Evolutionary conservation across 441 rosid species (phyloP).

Genomic region (Syzygium malaccense): DNA sequence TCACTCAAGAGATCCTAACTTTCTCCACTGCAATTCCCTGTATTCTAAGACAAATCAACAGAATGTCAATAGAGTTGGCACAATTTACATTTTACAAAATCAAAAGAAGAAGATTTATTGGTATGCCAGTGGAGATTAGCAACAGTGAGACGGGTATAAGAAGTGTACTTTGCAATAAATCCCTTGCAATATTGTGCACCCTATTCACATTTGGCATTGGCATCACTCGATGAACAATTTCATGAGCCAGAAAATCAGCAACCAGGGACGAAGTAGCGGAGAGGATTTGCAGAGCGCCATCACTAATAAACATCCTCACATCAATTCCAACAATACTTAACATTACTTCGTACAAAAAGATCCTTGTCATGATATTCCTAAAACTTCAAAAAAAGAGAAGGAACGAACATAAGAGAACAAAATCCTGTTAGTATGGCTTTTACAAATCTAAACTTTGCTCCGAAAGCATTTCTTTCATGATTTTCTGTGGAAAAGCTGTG

Average conservation of each 20-base stretch:
- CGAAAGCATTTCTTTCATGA: neutral
- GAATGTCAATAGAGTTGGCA: neutral
- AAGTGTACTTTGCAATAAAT: neutral
- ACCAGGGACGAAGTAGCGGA: neutral
- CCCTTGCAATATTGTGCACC: neutral
- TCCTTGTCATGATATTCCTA: neutral
- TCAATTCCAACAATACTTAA: neutral
- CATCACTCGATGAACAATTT: neutral
- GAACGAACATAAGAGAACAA: neutral
- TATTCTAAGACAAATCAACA: neutral
- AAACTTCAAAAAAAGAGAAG: neutral
- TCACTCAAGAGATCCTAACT: neutral
- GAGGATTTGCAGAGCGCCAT: neutral
- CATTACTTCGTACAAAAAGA: neutral
- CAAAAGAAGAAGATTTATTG: neutral
- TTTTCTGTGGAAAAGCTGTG: neutral
- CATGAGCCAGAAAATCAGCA: neutral
- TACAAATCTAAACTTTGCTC: neutral
- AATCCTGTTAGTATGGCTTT: neutral
- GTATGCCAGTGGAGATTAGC: neutral
- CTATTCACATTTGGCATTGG: neutral
- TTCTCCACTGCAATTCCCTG: neutral
- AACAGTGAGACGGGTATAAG: neutral
- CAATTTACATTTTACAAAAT: neutral
- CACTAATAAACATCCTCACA: neutral